These are phyloP conservation scores for Aspergillus taichungensis DNA, from an alignment of 495 filamentous ascomycete genomes.

Conservation along the genomic window DNA sequence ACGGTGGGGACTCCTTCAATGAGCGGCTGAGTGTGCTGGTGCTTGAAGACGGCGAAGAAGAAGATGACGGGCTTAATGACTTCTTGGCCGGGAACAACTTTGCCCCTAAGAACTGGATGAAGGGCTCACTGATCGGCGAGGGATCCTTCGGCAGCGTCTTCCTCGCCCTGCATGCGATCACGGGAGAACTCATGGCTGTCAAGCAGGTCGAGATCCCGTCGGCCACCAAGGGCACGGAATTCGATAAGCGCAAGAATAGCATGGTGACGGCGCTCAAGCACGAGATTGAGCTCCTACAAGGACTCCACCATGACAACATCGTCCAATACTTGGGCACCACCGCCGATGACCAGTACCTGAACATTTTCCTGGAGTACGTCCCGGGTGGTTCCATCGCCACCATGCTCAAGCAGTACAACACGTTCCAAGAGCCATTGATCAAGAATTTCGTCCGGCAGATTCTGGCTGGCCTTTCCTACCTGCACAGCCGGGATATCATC, in stretches of 20 bases:
- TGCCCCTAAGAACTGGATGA: conserved; percentile 98
- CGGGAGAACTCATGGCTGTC: conserved; percentile 94
- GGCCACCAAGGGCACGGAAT: conserved; percentile 63
- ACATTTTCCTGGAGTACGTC: conserved; percentile 99
- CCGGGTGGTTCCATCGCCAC: conserved; percentile 94
- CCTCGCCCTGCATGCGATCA: conserved; percentile 92
- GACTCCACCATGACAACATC: conserved; percentile 93
- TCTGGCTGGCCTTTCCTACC: conserved; percentile 84
- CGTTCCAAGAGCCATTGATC: conserved; percentile 84
- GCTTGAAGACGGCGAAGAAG: conserved; percentile 76
- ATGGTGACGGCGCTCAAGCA: conserved; percentile 97
- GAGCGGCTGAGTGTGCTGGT: conserved; percentile 54
- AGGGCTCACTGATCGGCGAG: conserved; percentile 91
- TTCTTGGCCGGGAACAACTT: conserved; percentile 89
- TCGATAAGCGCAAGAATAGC: conserved; percentile 85
- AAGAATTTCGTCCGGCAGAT: conserved; percentile 98
- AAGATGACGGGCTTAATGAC: conserved; percentile 65
- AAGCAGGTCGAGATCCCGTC: conserved; percentile 96
- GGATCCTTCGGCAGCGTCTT: conserved; percentile 97
- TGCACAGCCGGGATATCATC: conserved; percentile 93
- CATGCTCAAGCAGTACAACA: conserved; percentile 97
- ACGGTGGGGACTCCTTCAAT: conserved; percentile 53
- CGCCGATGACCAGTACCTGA: conserved; percentile 83
- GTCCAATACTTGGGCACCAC: conserved; percentile 95
- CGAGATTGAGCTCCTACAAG: conserved; percentile 88